Base-by-base conservation (phyloP, 2,329 filamentous ascomycete genomes). In the Nigrospora oryzae region DNA sequence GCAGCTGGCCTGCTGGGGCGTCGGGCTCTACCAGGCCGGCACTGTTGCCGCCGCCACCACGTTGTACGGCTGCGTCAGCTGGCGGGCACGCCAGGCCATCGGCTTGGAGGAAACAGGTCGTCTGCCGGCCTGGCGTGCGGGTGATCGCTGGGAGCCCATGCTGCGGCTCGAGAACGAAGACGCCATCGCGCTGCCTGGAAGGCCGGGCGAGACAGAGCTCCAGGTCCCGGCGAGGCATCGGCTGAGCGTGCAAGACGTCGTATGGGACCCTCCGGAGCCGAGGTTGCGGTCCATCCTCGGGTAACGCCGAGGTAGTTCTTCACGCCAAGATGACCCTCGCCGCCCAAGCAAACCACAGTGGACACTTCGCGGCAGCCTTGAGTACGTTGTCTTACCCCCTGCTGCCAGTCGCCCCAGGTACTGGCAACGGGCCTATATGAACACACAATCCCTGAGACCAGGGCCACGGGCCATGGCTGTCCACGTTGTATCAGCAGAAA, bases 11-110 rank as follows among this genome's bases (percentile, higher is more conserved):
- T 78, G 73, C 51, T 63, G 81, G 43, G 77, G 78, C 1, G 78
- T 86, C 0, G 82, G 80, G 0, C 56, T 87, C 4, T 87, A 87
- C 55, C 82, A 86, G 49, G 75, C 77, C 2, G 83, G 82, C 0
- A 83, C 79, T 1, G 71, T 70, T 47, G 56, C 62, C 14, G 80
- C 84, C 55, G 74, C 79, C 0, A 68, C 75, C 48, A 48, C 81
- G 4, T 61, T 88, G 39, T 84, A 66, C 36, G 58, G 56, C 5
- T 65, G 63, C 40, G 56, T 67, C 31, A 66, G 63, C 49, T 59
- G 53, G 52, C 53, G 59, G n/a, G 62, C 63, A n/a, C 56, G 56
- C 11, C 51, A 42, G 41, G 63, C 63, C 4, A 65, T 66, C 12
- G 64, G 64, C 5, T 40, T 65, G 4, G 44, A 40, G 11, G 40